Evolutionary conservation across 768 basidiomycete genomes (phyloP), one percentile per base, ranked within the genome.

Genomic region (Amanita subjunquillea): DNA sequence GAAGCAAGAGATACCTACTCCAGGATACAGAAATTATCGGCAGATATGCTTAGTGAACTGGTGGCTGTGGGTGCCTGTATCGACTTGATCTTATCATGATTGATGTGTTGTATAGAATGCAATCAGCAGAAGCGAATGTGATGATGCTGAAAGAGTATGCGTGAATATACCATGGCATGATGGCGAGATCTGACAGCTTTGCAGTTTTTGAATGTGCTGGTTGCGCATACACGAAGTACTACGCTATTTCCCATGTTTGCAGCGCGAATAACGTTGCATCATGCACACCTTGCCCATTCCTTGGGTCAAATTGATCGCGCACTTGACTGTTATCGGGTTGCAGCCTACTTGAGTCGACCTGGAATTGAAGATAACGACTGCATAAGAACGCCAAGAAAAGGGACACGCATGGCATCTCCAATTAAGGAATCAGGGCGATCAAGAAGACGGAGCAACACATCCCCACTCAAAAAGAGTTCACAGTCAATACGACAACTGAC

Each of bases 281-380:
- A 86, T 49, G 87, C 80, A 0, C 85, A 91, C 55, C 76, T 90
- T 27, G 82, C 85, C 4, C 87, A 91, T 61, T 78, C 85, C 1
- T 65, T 78, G 3, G 78, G 79, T 1, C 70, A 77, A 6, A 62
- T 68, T 0, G 69, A 71, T 9, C 72, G 78, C 2, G 87, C 88
- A 15, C 58, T 72, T 45, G 68, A 72, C 36, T 85, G 82, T 52
- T 91, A 89, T 63, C 71, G 69, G 39, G 74, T 83, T 4, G 83
- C 86, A 3, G 78, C 77, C 4, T 65, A 70, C 45, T 65, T 86
- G 0, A 71, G 72, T 20, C 45, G 38, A 9, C 43, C 51, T 38
- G 30, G 51, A n/a, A 27, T 7, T 4, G 43, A 39, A 38, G n/a
- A 23, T 30, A 30, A 30, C 10, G 36, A 46, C 4, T 45, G 39